Evolutionary conservation across 441 rosid genomes (phyloP).

Genomic region (Euphorbia celastroides): DNA sequence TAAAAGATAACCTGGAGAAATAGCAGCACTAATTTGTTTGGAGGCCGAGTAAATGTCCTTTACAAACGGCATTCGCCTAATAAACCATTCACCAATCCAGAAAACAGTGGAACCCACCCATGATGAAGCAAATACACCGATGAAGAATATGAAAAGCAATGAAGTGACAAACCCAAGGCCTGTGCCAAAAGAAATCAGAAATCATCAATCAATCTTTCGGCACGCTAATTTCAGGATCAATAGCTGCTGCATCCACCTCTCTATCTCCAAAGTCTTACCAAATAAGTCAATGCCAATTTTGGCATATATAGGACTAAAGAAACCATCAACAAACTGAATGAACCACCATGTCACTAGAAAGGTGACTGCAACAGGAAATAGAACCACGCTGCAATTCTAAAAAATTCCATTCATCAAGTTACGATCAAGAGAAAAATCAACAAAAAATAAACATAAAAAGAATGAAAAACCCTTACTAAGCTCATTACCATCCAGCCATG

Average conservation of each 20-base stretch:
- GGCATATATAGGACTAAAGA: conserved; percentile 83
- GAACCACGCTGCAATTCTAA: conserved; percentile 65
- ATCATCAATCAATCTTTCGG: not conserved
- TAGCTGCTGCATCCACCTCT: not conserved
- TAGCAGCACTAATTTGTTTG: conserved; percentile 92
- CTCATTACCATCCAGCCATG: conserved; percentile 79
- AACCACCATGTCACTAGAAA: conserved; percentile 96
- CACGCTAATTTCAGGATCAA: not conserved
- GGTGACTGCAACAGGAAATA: conserved; percentile 83
- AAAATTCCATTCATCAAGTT: conserved; percentile 16
- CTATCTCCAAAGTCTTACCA: conserved; percentile 37
- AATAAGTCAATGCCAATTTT: conserved; percentile 79
- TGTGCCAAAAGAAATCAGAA: conserved; percentile 23
- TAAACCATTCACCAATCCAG: conserved; percentile 89
- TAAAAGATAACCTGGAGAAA: conserved; percentile 66
- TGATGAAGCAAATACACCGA: conserved; percentile 95
- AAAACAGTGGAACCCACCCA: conserved; percentile 95
- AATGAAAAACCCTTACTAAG: conserved; percentile 8
- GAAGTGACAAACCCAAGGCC: conserved; percentile 95
- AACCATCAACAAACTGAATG: conserved; percentile 90
- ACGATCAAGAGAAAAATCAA: not conserved
- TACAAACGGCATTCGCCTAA: conserved; percentile 89
- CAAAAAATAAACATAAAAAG: not conserved
- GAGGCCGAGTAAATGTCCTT: conserved; percentile 91
- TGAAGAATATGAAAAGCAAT: conserved; percentile 74